Evolutionary conservation across 768 basidiomycete genomes (phyloP).

Genomic region (Gautieria morchelliformis): DNA sequence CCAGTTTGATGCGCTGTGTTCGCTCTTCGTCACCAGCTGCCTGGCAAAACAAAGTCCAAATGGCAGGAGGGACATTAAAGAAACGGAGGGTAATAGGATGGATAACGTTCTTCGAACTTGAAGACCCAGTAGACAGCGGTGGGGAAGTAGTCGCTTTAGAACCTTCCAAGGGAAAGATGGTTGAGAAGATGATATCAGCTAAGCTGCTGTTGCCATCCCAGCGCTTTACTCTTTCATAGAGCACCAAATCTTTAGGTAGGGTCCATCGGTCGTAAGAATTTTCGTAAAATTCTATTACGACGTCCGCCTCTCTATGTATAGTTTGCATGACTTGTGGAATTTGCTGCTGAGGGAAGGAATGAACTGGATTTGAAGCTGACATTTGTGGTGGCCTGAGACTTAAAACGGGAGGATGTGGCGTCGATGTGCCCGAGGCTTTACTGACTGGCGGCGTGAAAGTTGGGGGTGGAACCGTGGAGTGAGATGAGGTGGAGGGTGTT

Average conservation of each 20-base stretch:
- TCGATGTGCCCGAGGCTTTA: background rate
- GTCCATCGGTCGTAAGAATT: conserved; percentile 53
- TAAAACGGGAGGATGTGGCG: background rate
- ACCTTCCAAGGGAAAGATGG: conserved; percentile 34
- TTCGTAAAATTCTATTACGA: conserved; percentile 66
- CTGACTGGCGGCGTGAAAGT: conserved; percentile 5
- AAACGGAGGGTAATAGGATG: conserved; percentile 29
- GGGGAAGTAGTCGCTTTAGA: conserved; percentile 10
- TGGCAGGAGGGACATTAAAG: conserved; percentile 33
- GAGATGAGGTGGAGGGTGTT: conserved; percentile 9
- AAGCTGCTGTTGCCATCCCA: conserved; percentile 17
- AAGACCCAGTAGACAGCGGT: conserved; percentile 11
- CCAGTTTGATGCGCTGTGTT: conserved; percentile 17
- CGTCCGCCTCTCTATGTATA: conserved; percentile 52
- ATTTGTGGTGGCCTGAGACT: conserved; percentile 1
- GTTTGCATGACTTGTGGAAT: conserved; percentile 1
- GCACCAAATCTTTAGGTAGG: conserved; percentile 50
- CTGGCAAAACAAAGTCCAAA: conserved; percentile 50
- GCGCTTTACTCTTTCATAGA: conserved; percentile 32
- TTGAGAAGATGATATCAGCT: conserved; percentile 31
- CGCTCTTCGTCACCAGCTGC: conserved; percentile 55
- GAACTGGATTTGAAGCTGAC: background rate
- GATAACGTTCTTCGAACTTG: conserved; percentile 20
- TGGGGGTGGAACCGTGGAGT: conserved; percentile 9
- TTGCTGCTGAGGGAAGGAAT: background rate